These are phyloP conservation scores for Prunus fruticosa DNA, from an alignment of 306 rosid species.

Conservation along the genomic window DNA sequence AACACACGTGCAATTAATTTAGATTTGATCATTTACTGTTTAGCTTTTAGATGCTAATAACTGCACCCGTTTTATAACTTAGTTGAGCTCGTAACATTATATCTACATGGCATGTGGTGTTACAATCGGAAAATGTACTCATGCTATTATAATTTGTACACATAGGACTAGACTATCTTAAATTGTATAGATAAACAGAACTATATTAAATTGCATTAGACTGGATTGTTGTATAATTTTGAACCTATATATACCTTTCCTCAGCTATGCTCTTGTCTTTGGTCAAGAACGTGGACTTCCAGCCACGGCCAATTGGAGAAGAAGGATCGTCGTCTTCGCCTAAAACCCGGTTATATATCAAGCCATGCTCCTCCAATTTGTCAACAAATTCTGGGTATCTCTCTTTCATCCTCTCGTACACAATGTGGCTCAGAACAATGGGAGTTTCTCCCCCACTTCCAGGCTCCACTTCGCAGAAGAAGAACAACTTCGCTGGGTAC, in stretches of 20 bases:
- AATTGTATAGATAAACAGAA: neutral
- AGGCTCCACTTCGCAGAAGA: slow-evolving; percentile 88
- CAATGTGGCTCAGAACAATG: slow-evolving; percentile 74
- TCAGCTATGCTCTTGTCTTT: slow-evolving; percentile 63
- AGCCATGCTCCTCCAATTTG: slow-evolving; percentile 62
- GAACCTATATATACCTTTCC: slow-evolving; percentile 54
- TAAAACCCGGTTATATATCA: slow-evolving; percentile 65
- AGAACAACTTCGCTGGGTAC: slow-evolving; percentile 74
- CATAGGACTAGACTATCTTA: too few relatives aligned
- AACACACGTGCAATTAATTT: too few relatives aligned
- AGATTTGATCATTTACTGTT: too few relatives aligned
- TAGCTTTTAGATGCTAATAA: neutral
- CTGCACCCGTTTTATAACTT: neutral
- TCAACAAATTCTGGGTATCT: slow-evolving; percentile 68
- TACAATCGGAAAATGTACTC: neutral
- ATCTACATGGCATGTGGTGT: neutral
- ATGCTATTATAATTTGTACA: too few relatives aligned
- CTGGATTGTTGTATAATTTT: neutral
- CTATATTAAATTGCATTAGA: neutral
- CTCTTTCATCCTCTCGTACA: slow-evolving; percentile 68
- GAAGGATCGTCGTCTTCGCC: slow-evolving; percentile 76
- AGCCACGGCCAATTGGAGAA: slow-evolving; percentile 90
- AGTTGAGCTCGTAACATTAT: neutral
- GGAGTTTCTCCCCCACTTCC: slow-evolving; percentile 86
- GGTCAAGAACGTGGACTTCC: slow-evolving; percentile 93